These are phyloP conservation scores for Komagataella pastoris DNA, from an alignment of 805 yeast genomes.

Conservation along the genomic window DNA sequence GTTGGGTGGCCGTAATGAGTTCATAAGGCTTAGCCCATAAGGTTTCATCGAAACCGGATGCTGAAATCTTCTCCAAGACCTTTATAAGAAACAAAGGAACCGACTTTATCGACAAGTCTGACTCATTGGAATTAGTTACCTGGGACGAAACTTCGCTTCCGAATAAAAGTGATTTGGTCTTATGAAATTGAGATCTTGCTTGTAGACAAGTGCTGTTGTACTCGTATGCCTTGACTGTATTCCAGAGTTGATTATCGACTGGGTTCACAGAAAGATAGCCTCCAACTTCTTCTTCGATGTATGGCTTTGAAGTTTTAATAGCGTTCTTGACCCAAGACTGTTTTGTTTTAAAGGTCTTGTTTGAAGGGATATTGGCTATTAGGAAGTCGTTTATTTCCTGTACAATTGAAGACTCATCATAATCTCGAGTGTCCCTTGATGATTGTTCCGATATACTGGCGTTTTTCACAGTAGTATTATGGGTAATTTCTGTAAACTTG, in stretches of 20 bases:
- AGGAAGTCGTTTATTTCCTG: background rate
- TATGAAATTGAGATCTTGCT: background rate
- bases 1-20: background rate
- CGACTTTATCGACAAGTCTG: background rate
- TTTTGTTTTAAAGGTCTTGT: background rate
- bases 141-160: background rate
- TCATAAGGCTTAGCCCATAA: background rate
- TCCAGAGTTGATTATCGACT: background rate
- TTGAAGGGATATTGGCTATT: background rate
- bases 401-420: background rate
- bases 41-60: background rate
- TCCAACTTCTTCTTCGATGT: background rate
- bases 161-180: background rate
- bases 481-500: background rate
- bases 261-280: background rate
- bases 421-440: background rate
- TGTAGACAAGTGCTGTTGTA: background rate
- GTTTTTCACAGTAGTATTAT: background rate
- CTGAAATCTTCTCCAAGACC: background rate
- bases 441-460: background rate
- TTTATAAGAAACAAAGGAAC: background rate
- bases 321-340: background rate
- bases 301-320: background rate
- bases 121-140: background rate
- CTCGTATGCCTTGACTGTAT: background rate